Conservation (phyloP, 306 rosid species). For the Prunus kanzakura region DNA sequence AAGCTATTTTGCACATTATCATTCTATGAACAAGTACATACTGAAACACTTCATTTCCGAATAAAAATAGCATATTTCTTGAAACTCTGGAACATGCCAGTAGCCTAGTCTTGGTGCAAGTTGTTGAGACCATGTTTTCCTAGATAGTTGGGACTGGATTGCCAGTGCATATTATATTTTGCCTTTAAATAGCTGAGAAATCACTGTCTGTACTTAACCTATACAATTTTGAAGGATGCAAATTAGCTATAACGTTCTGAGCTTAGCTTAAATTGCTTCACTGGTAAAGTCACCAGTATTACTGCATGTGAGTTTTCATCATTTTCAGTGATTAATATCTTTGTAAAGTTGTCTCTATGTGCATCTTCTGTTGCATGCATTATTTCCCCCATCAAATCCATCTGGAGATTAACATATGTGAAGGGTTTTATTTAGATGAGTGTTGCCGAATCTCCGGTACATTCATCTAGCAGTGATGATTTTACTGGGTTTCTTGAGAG, state of each 20-base stretch:
- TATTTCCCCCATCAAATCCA: not conserved
- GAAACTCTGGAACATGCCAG: not conserved
- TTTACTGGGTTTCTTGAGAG: not conserved
- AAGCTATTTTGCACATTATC: not conserved
- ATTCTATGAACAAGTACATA: not conserved
- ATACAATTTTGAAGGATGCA: not conserved
- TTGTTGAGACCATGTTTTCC: not conserved
- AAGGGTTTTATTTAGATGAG: conserved; percentile 14
- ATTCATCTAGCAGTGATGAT: not conserved
- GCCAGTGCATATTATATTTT: not conserved
- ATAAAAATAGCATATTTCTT: not conserved
- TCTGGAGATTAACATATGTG: not conserved
- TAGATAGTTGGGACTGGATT: not conserved
- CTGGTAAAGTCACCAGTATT: not conserved
- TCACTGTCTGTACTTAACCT: not conserved
- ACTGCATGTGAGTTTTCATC: too few relatives aligned
- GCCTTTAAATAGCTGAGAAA: not conserved
- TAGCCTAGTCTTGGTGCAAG: not conserved
- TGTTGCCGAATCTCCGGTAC: conserved; percentile 10
- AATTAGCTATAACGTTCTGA: not conserved
- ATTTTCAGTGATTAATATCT: not conserved
- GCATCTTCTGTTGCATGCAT: not conserved
- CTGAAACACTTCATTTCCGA: not conserved
- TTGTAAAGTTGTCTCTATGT: not conserved
- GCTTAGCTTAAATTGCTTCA: not conserved